Conservation (phyloP, 495 filamentous ascomycete genomes). For the Podospora bellae-mahoneyi region DNA sequence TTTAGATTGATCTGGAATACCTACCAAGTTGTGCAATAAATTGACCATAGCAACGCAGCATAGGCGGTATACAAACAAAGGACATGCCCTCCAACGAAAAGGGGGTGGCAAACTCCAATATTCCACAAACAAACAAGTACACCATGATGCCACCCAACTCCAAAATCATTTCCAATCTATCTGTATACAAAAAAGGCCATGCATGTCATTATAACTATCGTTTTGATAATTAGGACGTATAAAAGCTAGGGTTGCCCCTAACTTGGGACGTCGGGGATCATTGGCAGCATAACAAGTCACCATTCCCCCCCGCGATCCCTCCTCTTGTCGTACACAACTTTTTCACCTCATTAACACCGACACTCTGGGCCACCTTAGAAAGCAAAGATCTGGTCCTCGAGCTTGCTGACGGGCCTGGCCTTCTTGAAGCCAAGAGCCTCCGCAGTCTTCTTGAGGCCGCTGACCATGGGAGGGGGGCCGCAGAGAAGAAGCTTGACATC, state of each 20-base stretch:
- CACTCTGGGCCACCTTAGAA: constrained; percentile 56
- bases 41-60: no score
- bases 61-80: no score
- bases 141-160: background rate
- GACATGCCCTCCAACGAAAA: no score
- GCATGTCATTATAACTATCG: background rate
- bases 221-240: background rate
- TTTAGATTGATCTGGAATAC: no score
- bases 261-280: background rate
- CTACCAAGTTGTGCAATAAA: no score
- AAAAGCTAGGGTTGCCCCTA: background rate
- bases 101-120: background rate
- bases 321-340: background rate
- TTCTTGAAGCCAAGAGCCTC: constrained; percentile 86
- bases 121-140: background rate
- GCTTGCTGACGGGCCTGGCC: constrained; percentile 89
- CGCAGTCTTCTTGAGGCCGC: constrained; percentile 94
- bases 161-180: background rate
- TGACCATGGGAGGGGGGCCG: constrained; percentile 94
- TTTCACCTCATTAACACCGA: background rate
- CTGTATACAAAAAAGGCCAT: background rate
- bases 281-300: no score
- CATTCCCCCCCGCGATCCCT: background rate
- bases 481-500: constrained; percentile 97
- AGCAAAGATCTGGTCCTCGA: constrained; percentile 96